Base-by-base conservation (phyloP, 805 yeast species). In the Scheffersomyces stipitis region DNA sequence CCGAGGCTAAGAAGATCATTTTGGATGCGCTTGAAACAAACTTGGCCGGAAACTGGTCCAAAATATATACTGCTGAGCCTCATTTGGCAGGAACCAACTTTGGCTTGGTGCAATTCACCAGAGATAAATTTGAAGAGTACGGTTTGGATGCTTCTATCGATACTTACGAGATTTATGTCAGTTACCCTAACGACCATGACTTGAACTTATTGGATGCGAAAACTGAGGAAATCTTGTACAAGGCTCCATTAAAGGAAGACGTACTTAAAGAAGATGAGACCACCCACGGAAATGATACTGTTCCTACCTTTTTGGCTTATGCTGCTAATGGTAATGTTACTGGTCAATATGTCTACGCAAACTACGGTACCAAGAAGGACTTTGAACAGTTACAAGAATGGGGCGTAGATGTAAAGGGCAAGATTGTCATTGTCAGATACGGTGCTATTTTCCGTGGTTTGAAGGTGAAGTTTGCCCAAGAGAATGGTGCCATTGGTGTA, bases 261-360 rank as follows among this genome's bases (percentile, higher is more conserved):
- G 62, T 49, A 6, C 39, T 75, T 15, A 51, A 55, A 4, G 70
- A 66, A 18, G 78, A 72, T 43, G 46, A 57, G 15, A 62, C 74
- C 12, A 53, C 73, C 18, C 45, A 54, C 14, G 66, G 66, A 17
- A 53, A 66, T 37, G 65, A 66, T 37, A 43, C 52, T 20, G 63
- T 60, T 28, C 78, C 75, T 2, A 78, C 81, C 0, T 81, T 74
- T 49, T 78, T 81, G 56, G 81, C 80, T 0, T 83, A 81, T 48
- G 80, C 85, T 1, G 79, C 83, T 7, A 74, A 72, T 48, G 89
- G 86, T 1, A 72, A 76, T 36, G 78, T 78, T 9, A 71, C 75
- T 3, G 75, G 78, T 0, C 62, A 67, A 26, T 84, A 63, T 46
- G 69, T 82, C 0, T 82, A 67, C 54, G 83, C 70, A 5, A 82